Base-by-base conservation (phyloP, 495 filamentous ascomycete genomes). In the Trichocladium antarcticum region DNA sequence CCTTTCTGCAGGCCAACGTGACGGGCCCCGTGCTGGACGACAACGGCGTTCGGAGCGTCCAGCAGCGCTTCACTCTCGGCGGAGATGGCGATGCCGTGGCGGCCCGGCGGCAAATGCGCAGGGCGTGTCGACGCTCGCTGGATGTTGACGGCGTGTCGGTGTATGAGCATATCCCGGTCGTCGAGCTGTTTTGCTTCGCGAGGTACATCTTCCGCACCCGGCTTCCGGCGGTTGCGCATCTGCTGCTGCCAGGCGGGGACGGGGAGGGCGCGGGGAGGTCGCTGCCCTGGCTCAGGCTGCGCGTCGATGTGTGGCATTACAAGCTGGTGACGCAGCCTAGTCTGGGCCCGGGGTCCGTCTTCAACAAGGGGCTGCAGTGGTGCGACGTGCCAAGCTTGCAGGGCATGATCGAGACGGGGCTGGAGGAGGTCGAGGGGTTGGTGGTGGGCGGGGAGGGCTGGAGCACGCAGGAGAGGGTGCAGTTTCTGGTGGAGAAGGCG, bases 1-100 rank as follows among this genome's bases (percentile, higher is more conserved):
- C 79, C n/a, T 97, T 97, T 63, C 63, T 96, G 17, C 92, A 97
- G 55, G 81, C 81, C 1, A 97, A 87, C 63, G 84, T 96, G 43
- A 96, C 92, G 12, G 92, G 92, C 0, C 93, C 89, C 0, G 68
- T 88, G n/a, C 65, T 90, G 16, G 79, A 81, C 6, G 51, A 57
- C 17, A 42, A 11, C 0, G 14, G 3, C 1, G 17, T 62, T 8
- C 39, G 63, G 0, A 22, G 50, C 0, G 37, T 62, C 7, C 61
- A 72, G 34, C 35, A 41, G 3, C 27, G 29, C 20, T 45, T 58
- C 5, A 68, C 73, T 35, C n/a, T 1, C 8, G 8, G 3, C 20
- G 17, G 8, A 1, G 19, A 14, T n/a, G 6, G 15, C 5, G 21
- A 1, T 0, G 37, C 0, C 2, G 32, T n/a, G 7, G 16, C 15